Percentiles rank a stretch among this genome's conserved stretches.
These are phyloP conservation scores for Penstemon newberryi DNA, from an alignment of 257 asterid species.

Conservation along the genomic window DNA sequence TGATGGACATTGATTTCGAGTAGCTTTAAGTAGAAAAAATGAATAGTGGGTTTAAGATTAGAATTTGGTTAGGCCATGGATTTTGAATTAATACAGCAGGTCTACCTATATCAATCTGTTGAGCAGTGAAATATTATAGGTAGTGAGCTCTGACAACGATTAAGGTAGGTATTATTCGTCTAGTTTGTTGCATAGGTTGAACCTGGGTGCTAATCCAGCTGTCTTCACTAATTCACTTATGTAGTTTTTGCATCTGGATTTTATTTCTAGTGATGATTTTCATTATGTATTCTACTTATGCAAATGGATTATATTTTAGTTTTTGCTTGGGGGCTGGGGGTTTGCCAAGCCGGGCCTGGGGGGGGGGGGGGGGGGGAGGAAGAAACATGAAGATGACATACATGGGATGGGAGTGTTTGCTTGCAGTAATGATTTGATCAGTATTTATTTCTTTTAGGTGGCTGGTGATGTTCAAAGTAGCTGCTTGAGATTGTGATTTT, in stretches of 20 bases:
- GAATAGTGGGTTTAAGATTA: too few relatives aligned
- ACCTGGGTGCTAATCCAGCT: neutral
- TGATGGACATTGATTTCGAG: too few relatives aligned
- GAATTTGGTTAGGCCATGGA: too few relatives aligned
- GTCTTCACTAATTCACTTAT: too few relatives aligned
- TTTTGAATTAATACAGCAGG: too few relatives aligned
- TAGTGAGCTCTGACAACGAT: too few relatives aligned
- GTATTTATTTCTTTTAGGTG: slow-evolving; percentile 13
- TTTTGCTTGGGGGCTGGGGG: slow-evolving; percentile 13
- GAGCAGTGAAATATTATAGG: too few relatives aligned
- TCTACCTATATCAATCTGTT: too few relatives aligned
- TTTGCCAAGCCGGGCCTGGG: neutral
- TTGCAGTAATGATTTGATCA: slow-evolving; percentile 18
- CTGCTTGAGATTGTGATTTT: slow-evolving; percentile 16
- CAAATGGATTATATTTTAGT: neutral
- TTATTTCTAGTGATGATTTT: too few relatives aligned
- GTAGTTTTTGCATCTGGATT: too few relatives aligned
- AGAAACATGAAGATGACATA: slow-evolving; percentile 13
- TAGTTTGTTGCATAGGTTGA: slow-evolving; percentile 14
- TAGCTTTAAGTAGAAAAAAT: too few relatives aligned
- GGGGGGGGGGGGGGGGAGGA: neutral
- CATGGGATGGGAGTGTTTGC: slow-evolving; percentile 4
- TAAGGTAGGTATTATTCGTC: neutral
- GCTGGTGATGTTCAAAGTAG: slow-evolving; percentile 6
- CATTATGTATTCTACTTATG: too few relatives aligned